Evolutionary conservation across 495 filamentous ascomycete species (phyloP).

Genomic region (Aspergillus egyptiacus): DNA sequence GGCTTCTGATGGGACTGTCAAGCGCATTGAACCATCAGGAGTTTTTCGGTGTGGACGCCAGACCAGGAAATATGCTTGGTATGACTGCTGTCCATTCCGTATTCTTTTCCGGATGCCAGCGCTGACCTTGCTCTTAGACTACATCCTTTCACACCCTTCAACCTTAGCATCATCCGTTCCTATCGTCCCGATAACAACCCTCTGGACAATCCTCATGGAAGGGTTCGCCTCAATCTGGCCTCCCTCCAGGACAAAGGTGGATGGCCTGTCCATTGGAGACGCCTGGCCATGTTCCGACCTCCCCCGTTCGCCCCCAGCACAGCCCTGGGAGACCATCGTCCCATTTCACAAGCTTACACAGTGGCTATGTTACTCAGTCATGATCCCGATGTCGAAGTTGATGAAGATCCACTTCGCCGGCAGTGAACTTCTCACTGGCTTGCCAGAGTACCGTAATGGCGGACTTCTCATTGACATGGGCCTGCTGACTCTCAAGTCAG

Average conservation of each 20-base stretch:
- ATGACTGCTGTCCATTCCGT: slow-evolving; percentile 19
- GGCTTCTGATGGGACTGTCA: slow-evolving; percentile 68
- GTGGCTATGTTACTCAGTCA: slow-evolving; percentile 69
- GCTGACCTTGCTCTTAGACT: slow-evolving; percentile 56
- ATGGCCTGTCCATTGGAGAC: slow-evolving; percentile 84
- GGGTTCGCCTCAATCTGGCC: slow-evolving; percentile 89
- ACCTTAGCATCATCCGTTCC: slow-evolving; percentile 82
- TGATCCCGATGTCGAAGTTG: slow-evolving; percentile 61
- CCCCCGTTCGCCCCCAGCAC: slow-evolving; percentile 63
- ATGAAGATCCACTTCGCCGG: slow-evolving; percentile 60
- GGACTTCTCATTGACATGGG: slow-evolving; percentile 64
- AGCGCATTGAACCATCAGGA: slow-evolving; percentile 74
- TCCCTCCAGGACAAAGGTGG: slow-evolving; percentile 76
- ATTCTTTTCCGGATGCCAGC: not conserved
- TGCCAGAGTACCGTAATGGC: slow-evolving; percentile 67
- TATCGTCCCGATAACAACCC: slow-evolving; percentile 81
- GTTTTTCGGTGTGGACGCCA: slow-evolving; percentile 76
- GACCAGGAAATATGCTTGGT: slow-evolving; percentile 96
- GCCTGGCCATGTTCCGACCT: slow-evolving; percentile 88
- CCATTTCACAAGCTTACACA: slow-evolving; percentile 78
- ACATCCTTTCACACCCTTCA: slow-evolving; percentile 83
- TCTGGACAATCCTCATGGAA: slow-evolving; percentile 87
- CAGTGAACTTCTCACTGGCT: slow-evolving; percentile 56
- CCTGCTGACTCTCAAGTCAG: slow-evolving; percentile 53
- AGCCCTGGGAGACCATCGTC: slow-evolving; percentile 87